Percentiles rank a stretch among this genome's conserved stretches.
Conservation (phyloP, 2,329 filamentous ascomycete species). For the Trichoderma pleuroti region DNA sequence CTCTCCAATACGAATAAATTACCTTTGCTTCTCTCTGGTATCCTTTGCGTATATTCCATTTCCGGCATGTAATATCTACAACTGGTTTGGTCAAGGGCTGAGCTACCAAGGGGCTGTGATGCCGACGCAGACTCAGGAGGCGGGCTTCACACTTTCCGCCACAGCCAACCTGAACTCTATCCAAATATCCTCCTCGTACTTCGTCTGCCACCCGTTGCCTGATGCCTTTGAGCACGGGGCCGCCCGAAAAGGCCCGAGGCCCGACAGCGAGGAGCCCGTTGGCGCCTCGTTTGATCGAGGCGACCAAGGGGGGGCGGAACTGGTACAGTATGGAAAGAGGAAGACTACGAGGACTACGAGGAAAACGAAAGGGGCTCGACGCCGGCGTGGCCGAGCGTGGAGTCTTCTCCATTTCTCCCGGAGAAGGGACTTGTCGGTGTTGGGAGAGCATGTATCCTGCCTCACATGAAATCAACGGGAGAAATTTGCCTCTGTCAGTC, state of each 20-base stretch:
- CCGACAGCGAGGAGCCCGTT: conserved; percentile 4
- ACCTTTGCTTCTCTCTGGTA: background rate
- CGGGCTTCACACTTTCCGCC: background rate
- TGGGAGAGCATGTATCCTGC: background rate
- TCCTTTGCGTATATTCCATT: background rate
- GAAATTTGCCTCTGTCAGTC: background rate
- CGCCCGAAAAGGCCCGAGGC: conserved; percentile 18
- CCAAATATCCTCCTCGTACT: background rate
- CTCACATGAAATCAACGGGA: background rate
- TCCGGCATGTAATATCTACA: background rate
- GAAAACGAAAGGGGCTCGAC: background rate
- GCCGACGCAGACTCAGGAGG: background rate
- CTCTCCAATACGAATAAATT: background rate
- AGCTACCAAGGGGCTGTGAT: background rate
- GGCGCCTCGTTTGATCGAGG: background rate
- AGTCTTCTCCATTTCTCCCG: background rate
- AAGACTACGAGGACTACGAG: background rate
- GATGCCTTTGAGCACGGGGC: background rate
- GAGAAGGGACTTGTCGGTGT: background rate
- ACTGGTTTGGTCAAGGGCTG: background rate
- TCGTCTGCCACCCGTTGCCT: background rate
- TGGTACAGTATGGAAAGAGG: background rate
- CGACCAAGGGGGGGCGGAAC: background rate
- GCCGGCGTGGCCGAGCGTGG: conserved; percentile 8
- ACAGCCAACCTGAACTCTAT: background rate